These are phyloP conservation scores for Backusella luteola DNA, from an alignment of 192 early-diverging fungal genomes.

Conservation along the genomic window DNA sequence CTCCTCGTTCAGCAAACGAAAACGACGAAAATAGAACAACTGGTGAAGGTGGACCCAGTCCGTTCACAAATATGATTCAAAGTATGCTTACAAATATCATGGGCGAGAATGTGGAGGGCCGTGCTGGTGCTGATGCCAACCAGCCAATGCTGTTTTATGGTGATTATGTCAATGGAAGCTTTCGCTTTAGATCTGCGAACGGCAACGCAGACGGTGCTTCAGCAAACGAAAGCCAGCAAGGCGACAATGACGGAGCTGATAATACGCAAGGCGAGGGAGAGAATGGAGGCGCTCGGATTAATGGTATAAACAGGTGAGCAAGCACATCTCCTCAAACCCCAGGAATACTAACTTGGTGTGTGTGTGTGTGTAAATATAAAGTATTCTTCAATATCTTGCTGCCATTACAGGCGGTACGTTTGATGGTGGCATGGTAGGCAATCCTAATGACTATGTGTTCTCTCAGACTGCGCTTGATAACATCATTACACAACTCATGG, in stretches of 20 bases:
- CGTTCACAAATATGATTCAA: not conserved
- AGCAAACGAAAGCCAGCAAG: not conserved
- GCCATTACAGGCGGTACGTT: constrained; percentile 37
- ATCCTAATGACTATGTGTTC: constrained; percentile 85
- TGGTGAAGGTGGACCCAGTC: not conserved
- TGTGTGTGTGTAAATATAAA: not conserved
- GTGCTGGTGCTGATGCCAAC: not conserved
- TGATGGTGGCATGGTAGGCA: constrained; percentile 46
- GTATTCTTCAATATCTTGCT: constrained; percentile 19
- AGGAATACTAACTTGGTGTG: too few species aligned
- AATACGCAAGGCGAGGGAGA: not conserved
- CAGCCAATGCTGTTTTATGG: constrained; percentile 22
- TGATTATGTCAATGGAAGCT: constrained; percentile 4
- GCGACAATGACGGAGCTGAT: not conserved
- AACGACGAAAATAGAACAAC: not conserved
- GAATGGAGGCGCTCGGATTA: not conserved
- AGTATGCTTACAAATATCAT: constrained; percentile 3
- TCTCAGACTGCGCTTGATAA: constrained; percentile 83
- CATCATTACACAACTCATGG: constrained; percentile 86
- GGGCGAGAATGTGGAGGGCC: not conserved
- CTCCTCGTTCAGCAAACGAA: not conserved
- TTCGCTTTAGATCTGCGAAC: constrained; percentile 7
- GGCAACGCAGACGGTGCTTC: not conserved
- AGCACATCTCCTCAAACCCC: not conserved
- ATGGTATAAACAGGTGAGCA: constrained; percentile 9